Base-by-base conservation (phyloP, 2,329 filamentous ascomycete genomes). In the Fusarium falciforme region DNA sequence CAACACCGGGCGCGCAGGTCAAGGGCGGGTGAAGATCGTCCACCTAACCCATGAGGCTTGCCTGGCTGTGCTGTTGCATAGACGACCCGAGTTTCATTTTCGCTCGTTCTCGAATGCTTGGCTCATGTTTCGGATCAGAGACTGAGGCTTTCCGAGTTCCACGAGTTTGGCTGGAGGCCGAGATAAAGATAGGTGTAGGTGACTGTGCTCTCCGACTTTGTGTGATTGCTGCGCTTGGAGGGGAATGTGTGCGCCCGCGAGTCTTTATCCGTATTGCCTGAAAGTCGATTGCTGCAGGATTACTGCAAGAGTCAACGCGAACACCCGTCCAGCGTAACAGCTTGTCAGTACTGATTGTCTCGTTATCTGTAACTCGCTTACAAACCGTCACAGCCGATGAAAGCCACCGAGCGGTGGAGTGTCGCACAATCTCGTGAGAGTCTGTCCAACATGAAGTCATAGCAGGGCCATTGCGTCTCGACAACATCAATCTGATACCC, bases 321-420 rank as follows among this genome's bases (percentile, higher is more conserved):
- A 31, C 27, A 52, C 12, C 17, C 47, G 17, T 52, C 25, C 47
- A 52, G 17, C 10, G 27, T 20, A 31, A 52, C 27, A 31, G 11
- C 16, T 17, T 52, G 47, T n/a, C 17, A 20, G 27, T 52, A 52
- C 29, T 29, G 29, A 29, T 52, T 31, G 27, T 31, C 47, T 52
- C 47, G 47, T 52, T 52, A 52, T 52, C 47, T 20, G 47, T 52
- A 31, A 52, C 47, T 52, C 59, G 40, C 29, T 35, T 31, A 20
- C 14, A 22, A 61, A 36, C 59, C 17, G 36, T 31, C 31, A 35
- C 25, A 31, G n/a, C 59, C 40, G 59, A 61, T 17, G 22, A 33
- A 49, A 54, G 55, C 42, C 54, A 68, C 33, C 65, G 64, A 74
- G 55, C 57, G 68, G 71, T 72, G 29, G 68, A 72, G 31, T 66